Base-by-base conservation (phyloP, 306 rosid species). In the Gynostemma pentaphyllum region DNA sequence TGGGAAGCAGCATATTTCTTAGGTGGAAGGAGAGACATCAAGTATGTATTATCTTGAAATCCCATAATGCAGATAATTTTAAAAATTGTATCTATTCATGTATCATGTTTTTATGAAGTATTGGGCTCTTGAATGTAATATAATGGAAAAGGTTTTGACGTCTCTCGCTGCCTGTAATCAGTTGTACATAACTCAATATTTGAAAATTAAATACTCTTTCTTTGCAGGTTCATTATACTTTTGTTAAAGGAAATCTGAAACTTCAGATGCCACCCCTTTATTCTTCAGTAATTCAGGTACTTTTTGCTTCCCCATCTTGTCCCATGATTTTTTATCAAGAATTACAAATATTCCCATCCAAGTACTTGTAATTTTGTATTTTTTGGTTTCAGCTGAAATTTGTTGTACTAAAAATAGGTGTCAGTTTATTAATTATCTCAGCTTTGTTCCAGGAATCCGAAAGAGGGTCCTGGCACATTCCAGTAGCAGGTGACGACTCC, bases 11-110 rank as follows among this genome's bases (percentile, higher is more conserved):
- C 78, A 84, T 86, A 84, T 84, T 92, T 49, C 83, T 70, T 61
- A 85, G 84, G 76, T 92, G 98, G 98, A 92, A 92, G 77, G 96
- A 88, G 77, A 79, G 82, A 69, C 98, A 92, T 77, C 98, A 86
- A 51, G 98, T 88, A 75, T 67, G 76, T 72, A 61, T 44, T 68
- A 28, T 64, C 46, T 55, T 1, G 26, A 48, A 70, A 45, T 62
- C 36, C 66, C 36, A 48, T 32, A 14, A 45, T 19, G 52, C 19
- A n/a, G 61, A 7, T 39, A 47, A 5, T 50, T 47, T 10, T 19
- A 7, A 39, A 13, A 19, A 59, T 36, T 53, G 12, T 44, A 42
- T 30, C 7, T 49, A 9, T 51, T 67, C 19, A 3, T 21, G 19
- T 19, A 5, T 6, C 12, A 6, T 59, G 30, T 59, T 59, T 19